Percentiles rank a stretch among this genome's conserved stretches.
Evolutionary conservation across 768 basidiomycete genomes (phyloP).

Genomic region (Lactarius deliciosus): DNA sequence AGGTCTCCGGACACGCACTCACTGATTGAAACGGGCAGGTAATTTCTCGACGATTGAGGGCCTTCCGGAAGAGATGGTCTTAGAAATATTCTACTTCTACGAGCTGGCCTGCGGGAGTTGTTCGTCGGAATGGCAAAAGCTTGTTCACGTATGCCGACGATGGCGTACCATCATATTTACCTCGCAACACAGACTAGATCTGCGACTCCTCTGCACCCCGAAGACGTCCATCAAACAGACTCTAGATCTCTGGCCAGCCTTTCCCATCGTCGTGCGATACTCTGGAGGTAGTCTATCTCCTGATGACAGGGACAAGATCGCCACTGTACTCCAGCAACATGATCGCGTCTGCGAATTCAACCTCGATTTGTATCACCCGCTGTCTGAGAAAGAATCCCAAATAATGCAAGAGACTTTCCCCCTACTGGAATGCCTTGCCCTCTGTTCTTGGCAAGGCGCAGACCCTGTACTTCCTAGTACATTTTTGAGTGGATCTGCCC

Average conservation of each 20-base stretch:
- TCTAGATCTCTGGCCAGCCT: conserved; percentile 10
- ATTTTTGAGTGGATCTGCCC: not conserved
- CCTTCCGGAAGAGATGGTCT: conserved; percentile 9
- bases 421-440: not conserved
- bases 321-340: not conserved
- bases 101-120: not conserved
- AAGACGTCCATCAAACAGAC: not conserved
- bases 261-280: conserved; percentile 8
- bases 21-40: not conserved
- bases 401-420: conserved; percentile 2
- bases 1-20: not conserved
- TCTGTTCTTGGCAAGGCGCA: not conserved
- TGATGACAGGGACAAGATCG: conserved; percentile 6
- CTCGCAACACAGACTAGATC: conserved; percentile 7
- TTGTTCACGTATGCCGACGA: conserved; percentile 10
- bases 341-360: conserved; percentile 8
- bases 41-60: conserved; percentile 1
- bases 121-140: conserved; percentile 1
- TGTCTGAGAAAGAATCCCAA: not conserved
- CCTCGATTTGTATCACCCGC: not conserved
- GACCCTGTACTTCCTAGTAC: not conserved
- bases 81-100: conserved; percentile 7
- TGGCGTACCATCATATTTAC: conserved; percentile 8
- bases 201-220: conserved; percentile 10
- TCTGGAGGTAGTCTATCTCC: not conserved